Conservation (phyloP, 1,284 basidiomycete species). For the Sporisorium graminicola region DNA sequence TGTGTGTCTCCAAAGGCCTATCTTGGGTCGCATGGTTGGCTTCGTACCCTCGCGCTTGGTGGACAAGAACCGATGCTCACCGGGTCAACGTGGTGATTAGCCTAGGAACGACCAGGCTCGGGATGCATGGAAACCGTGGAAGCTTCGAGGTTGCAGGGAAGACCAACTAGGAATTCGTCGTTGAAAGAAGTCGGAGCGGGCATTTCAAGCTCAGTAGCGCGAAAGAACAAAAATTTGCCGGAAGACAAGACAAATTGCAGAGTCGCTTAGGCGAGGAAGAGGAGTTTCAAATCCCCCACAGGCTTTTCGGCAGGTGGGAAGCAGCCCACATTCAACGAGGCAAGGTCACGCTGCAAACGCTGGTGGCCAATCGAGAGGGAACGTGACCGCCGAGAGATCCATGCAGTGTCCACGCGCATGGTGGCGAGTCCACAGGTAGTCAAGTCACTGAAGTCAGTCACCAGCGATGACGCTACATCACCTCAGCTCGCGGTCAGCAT, state of each 20-base stretch:
- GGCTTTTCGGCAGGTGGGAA: background rate
- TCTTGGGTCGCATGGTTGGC: background rate
- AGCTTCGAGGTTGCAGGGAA: background rate
- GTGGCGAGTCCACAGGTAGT: no score
- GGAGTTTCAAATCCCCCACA: conserved; percentile 5
- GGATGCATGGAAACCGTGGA: conserved; percentile 3
- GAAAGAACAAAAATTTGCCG: background rate
- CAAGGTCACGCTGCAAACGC: background rate
- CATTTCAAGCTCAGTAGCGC: background rate
- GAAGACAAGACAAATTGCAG: background rate
- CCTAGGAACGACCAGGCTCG: conserved; percentile 25
- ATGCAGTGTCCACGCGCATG: background rate
- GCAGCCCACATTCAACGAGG: background rate
- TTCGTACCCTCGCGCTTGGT: background rate
- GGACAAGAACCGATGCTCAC: background rate
- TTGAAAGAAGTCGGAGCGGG: background rate
- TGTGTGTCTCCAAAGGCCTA: background rate
- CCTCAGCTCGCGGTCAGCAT: no score
- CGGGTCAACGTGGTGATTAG: conserved; percentile 31
- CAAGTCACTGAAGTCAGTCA: no score
- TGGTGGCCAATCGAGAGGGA: background rate
- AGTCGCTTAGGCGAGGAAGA: conserved; percentile 2
- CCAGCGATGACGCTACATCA: no score
- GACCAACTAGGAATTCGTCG: no score
- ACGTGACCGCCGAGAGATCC: conserved; percentile 3